Evolutionary conservation across 257 asterid species (phyloP).

Genomic region (Salvia hispanica): DNA sequence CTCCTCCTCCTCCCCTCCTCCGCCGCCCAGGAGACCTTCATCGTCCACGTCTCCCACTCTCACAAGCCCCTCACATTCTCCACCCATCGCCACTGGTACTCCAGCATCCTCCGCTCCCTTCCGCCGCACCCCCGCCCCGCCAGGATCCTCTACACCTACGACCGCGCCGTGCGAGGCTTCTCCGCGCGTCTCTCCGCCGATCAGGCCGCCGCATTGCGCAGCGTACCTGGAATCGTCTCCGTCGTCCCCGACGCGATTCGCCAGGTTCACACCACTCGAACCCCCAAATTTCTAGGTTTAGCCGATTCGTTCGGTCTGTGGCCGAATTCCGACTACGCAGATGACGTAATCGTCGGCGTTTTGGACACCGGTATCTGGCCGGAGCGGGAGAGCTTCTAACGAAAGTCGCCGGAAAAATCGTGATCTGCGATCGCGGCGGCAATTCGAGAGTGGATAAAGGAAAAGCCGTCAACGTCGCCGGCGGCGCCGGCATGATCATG

Average conservation of each 20-base stretch:
- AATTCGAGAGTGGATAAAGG: slow-evolving; percentile 92
- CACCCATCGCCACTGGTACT: slow-evolving; percentile 76
- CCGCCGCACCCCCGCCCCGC: slow-evolving; percentile 56
- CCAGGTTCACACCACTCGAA: slow-evolving; percentile 78
- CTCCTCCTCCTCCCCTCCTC: slow-evolving; percentile 32
- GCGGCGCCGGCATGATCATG: slow-evolving; percentile 81
- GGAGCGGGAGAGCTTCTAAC: slow-evolving; percentile 70
- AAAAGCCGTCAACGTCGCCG: slow-evolving; percentile 81
- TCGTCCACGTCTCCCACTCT: slow-evolving; percentile 69
- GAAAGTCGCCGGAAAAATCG: slow-evolving; percentile 84
- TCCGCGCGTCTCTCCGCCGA: slow-evolving; percentile 63
- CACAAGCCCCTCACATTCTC: slow-evolving; percentile 64
- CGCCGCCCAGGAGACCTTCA: slow-evolving; percentile 58
- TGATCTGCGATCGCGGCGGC: slow-evolving; percentile 91
- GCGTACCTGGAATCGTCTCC: slow-evolving; percentile 57
- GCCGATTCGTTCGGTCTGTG: slow-evolving; percentile 74
- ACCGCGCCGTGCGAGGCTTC: slow-evolving; percentile 70
- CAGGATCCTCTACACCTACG: slow-evolving; percentile 68
- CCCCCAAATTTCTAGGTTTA: slow-evolving; percentile 72
- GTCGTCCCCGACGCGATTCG: slow-evolving; percentile 69
- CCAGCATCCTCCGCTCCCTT: slow-evolving; percentile 64
- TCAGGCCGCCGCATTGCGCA: slow-evolving; percentile 59
- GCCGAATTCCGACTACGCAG: slow-evolving; percentile 86
- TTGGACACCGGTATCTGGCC: slow-evolving; percentile 98
- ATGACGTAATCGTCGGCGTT: slow-evolving; percentile 80